Evolutionary conservation across 345 rosid species (phyloP), one percentile per base, ranked within the genome.

Genomic region (Crucihimalaya himalaica): DNA sequence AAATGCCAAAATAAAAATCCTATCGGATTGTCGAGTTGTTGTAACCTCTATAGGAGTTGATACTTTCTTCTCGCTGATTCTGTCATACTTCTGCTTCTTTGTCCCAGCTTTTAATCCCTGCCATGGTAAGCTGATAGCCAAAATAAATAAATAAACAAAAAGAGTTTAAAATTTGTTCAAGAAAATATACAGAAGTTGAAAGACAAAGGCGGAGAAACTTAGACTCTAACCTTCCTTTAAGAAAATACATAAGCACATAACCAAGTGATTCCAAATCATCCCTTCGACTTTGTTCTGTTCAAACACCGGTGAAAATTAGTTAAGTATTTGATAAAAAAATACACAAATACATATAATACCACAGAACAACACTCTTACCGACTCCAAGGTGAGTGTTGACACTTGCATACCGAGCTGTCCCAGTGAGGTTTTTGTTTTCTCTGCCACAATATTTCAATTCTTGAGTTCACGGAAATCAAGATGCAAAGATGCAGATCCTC

Each of bases 241-340:
- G 79, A 67, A 88, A 90, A 82, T 90, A 88, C 97, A 90, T 85
- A 55, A 90, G 94, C 57, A 90, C 97, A 75, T 88, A 90, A 69
- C 97, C 97, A 73, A 90, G 90, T 63, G 97, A 90, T 79, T 89
- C 97, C 82, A 90, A 74, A 84, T 90, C 97, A 86, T 89, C 97
- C 79, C 97, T 83, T 73, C 97, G 85, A 80, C 97, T 90, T 86
- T 90, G 97, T 80, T 90, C 97, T 90, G 82, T 56, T 32, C n/a
- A 46, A 40, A 23, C 28, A 59, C 15, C 58, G 32, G 51, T 40
- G 8, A 23, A 58, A 18, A 8, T 40, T 7, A 40, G 40, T 34
- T 12, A 10, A 27, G 32, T 4, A 31, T 16, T 5, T 0, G 34
- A 8, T 4, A 5, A 6, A 35, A 37, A 31, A 39, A 50, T 10